These are phyloP conservation scores for Pseudevernia furfuracea DNA, from an alignment of 495 filamentous ascomycete species.

Conservation along the genomic window DNA sequence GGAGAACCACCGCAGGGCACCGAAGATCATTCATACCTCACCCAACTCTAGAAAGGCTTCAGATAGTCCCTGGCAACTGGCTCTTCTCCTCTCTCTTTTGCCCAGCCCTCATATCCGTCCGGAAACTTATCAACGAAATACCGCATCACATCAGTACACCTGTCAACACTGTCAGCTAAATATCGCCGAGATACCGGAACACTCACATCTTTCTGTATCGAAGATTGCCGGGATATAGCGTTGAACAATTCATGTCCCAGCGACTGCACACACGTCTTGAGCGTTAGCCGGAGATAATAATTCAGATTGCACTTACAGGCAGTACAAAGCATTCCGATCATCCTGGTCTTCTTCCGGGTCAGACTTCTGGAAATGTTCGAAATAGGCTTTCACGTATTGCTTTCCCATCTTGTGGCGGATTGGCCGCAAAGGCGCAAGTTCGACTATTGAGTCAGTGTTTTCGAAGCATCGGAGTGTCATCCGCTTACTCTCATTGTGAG, in stretches of 20 bases:
- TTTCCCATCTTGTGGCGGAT: conserved; percentile 26
- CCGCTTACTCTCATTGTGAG: conserved; percentile 40
- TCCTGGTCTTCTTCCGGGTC: conserved; percentile 28
- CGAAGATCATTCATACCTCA: not conserved
- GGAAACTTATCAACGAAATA: conserved; percentile 19
- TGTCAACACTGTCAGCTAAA: conserved; percentile 4
- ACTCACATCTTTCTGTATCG: conserved; percentile 23
- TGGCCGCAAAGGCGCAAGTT: conserved; percentile 19
- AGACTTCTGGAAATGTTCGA: conserved; percentile 28
- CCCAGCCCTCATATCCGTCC: conserved; percentile 25
- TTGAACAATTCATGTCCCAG: conserved; percentile 18
- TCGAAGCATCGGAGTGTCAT: not conserved
- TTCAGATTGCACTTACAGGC: conserved; percentile 21
- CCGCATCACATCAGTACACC: conserved; percentile 21
- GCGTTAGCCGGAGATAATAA: not conserved
- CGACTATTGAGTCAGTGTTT: conserved; percentile 19
- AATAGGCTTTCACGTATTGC: conserved; percentile 28
- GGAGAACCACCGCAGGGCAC: not conserved
- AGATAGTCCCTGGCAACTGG: not conserved
- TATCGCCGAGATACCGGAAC: not conserved
- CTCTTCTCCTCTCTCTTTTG: conserved; percentile 14
- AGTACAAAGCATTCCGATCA: conserved; percentile 31
- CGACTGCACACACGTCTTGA: conserved; percentile 7
- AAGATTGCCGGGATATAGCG: conserved; percentile 22
- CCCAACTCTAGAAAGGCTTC: not conserved